These are phyloP conservation scores for Fraxinus paxiana DNA, from an alignment of 305 asterid species.

Conservation along the genomic window DNA sequence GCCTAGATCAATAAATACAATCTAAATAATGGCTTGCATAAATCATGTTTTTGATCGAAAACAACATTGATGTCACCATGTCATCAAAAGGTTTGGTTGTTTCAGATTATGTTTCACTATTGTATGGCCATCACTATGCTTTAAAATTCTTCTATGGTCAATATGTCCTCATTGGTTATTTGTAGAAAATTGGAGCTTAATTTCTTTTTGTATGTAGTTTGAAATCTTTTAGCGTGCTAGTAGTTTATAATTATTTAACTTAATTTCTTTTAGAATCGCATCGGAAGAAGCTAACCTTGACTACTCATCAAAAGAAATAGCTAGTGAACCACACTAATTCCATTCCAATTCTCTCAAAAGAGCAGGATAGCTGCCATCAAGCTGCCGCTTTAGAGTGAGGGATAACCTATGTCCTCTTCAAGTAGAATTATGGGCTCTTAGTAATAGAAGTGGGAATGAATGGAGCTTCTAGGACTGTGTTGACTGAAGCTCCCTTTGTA, in stretches of 20 bases:
- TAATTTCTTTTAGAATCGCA: not conserved
- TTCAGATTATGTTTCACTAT: not conserved
- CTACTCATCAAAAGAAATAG: not conserved
- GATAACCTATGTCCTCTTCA: not conserved
- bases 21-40: constrained; percentile 10
- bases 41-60: constrained; percentile 4
- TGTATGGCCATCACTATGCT: not conserved
- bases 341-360: not conserved
- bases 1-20: not conserved
- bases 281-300: not conserved
- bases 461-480: not conserved
- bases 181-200: not conserved
- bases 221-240: not conserved
- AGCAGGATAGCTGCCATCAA: not conserved
- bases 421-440: not conserved
- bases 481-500: not conserved
- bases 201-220: not conserved
- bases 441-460: not conserved
- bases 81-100: not conserved
- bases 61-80: not conserved
- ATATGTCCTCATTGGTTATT: not conserved
- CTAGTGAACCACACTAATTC: not conserved
- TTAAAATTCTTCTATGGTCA: not conserved
- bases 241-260: not conserved
- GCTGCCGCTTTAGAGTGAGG: not conserved